A percentile compares a stretch with the other conserved stretches of the same genome.
phyloP scores from a whole-genome alignment of 75 land plant genomes.

The Selaginella tamariscina region DNA sequence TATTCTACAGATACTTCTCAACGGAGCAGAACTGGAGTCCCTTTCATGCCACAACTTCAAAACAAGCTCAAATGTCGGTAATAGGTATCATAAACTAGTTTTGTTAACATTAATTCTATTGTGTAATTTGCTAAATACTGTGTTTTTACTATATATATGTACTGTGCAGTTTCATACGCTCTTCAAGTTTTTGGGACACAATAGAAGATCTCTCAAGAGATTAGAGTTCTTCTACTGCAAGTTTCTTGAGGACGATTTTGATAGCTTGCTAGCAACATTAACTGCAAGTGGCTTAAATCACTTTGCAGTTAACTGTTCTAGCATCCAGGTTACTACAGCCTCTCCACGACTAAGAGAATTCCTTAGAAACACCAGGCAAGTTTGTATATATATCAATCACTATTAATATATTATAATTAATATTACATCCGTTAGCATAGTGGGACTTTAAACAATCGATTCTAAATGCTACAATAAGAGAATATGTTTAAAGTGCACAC shows the following conservation, averaged over 20 bases:
- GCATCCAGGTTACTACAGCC: neutral
- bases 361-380: neutral
- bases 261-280: neutral
- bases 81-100: neutral
- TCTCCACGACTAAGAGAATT: neutral
- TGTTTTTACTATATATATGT: no score
- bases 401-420: neutral
- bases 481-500: no score
- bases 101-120: neutral
- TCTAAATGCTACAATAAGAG: no score
- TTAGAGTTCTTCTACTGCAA: neutral
- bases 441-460: no score
- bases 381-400: neutral
- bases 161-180: neutral
- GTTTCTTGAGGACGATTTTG: neutral
- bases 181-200: neutral
- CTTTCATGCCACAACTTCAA: neutral
- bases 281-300: neutral
- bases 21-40: neutral
- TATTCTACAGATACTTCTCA: neutral
- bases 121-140: no score
- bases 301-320: neutral
- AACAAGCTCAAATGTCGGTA: neutral
- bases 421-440: no score
- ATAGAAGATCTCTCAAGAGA: neutral